Evolutionary conservation across 2,329 filamentous ascomycete species (phyloP), one percentile per base, ranked within the genome.

Genomic region (Bipolaris victoriae): DNA sequence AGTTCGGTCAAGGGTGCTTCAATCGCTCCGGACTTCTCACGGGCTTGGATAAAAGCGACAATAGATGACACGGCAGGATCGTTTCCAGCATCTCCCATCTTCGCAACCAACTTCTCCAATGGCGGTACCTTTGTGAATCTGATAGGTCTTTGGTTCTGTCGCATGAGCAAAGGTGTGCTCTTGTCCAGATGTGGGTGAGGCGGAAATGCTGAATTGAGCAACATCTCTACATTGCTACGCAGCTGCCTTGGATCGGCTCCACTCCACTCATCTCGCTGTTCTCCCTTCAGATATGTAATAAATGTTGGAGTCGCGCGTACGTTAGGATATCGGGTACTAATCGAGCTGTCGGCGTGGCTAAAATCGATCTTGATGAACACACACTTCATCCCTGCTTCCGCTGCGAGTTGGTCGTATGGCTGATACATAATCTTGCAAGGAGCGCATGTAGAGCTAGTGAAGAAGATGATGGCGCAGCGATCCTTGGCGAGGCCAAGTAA

Each of bases 381-480:
- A 3, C 87, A 88, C 65, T 88, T 88, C 31, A 84, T 79, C 1
- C 85, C 88, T 26, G 88, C 82, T 71, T 96, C 89, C 24, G 84
- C 85, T 1, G 93, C 92, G 0, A 97, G 81, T 62, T 91, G 83
- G 59, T 96, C 90, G 68, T 91, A 98, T 0, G 88, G 77, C 1
- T 93, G 91, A 68, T 97, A 96, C 2, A 94, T 83, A 15, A 86
- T 78, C 74, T 90, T 94, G 83, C 94, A 97, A 0, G 93, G 92
- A 0, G 87, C 84, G 71, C 93, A 97, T 2, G 89, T 95, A 2
- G 90, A 86, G 3, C 91, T 96, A 0, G 94, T 97, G 79, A 98
- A 98, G 81, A 97, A 97, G 55, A 97, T 83, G 36, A 94, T 85
- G 0, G 91, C 91, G 58, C 89, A 92, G 0, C 89, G 88, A 5